Conservation (phyloP, 345 rosid species). For the Lepidium africanum region DNA sequence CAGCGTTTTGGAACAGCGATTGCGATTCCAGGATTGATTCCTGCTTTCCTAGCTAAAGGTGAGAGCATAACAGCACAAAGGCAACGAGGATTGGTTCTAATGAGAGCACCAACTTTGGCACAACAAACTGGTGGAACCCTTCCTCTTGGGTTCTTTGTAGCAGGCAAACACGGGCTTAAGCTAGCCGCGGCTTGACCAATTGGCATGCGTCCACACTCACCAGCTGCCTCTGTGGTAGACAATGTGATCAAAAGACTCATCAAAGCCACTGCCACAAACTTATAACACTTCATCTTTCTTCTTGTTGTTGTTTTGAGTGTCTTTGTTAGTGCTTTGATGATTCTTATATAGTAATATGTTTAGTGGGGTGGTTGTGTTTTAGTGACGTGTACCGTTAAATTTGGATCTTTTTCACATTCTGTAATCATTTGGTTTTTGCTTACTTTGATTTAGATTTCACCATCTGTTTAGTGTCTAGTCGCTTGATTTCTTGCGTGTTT, state of each 20-base stretch:
- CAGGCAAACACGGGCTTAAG: slow-evolving; percentile 65
- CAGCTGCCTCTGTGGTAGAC: slow-evolving; percentile 34
- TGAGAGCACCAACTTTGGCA: slow-evolving; percentile 55
- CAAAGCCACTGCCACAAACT: slow-evolving; percentile 20
- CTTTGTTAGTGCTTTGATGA: slow-evolving; percentile 13
- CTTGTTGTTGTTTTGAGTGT: slow-evolving; percentile 7
- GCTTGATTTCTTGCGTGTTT: slow-evolving; percentile 1
- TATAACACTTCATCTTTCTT: slow-evolving; percentile 25
- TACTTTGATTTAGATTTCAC: slow-evolving; percentile 24
- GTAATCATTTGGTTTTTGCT: slow-evolving; percentile 20
- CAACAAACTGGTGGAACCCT: slow-evolving; percentile 61
- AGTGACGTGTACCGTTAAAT: slow-evolving; percentile 10
- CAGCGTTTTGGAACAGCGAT: slow-evolving; percentile 75
- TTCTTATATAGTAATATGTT: slow-evolving; percentile 14
- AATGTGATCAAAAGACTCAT: slow-evolving; percentile 25
- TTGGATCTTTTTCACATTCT: background rate
- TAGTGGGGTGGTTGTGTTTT: slow-evolving; percentile 29
- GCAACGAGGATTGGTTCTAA: slow-evolving; percentile 63
- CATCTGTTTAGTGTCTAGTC: slow-evolving; percentile 9
- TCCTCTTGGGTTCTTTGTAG: slow-evolving; percentile 46
- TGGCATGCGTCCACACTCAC: slow-evolving; percentile 70
- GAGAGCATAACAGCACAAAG: slow-evolving; percentile 71
- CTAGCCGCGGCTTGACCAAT: slow-evolving; percentile 59
- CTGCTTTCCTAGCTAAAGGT: slow-evolving; percentile 69
- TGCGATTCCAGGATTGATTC: slow-evolving; percentile 71